Percentiles rank a stretch among this genome's conserved stretches.
These are phyloP conservation scores for Hericium coralloides DNA, from an alignment of 768 basidiomycete genomes.

Conservation along the genomic window DNA sequence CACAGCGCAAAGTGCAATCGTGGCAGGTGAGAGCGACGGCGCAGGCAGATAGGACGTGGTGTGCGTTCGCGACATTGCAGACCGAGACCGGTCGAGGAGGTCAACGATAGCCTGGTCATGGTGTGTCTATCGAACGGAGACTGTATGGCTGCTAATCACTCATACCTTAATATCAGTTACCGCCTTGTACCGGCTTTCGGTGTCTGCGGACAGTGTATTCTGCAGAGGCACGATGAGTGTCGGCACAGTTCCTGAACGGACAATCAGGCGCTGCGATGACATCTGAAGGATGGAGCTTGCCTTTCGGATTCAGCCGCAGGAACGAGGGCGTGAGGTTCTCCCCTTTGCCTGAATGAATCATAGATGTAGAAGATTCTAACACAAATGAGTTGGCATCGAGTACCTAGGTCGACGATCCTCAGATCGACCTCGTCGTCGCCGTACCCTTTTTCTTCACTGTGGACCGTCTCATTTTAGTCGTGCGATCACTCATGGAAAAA, in stretches of 20 bases:
- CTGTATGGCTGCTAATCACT: neutral
- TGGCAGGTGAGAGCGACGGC: constrained; percentile 70
- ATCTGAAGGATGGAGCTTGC: constrained; percentile 24
- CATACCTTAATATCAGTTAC: constrained; percentile 65
- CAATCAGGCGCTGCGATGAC: neutral
- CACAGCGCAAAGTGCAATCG: constrained; percentile 52
- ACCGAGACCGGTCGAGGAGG: constrained; percentile 80
- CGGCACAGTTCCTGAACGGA: constrained; percentile 60
- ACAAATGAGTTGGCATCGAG: constrained; percentile 4
- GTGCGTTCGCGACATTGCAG: constrained; percentile 52
- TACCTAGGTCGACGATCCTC: constrained; percentile 59
- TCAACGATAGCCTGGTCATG: constrained; percentile 54
- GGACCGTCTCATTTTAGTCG: neutral
- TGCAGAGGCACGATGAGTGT: constrained; percentile 78
- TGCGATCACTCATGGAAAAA: neutral
- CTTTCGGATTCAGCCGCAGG: constrained; percentile 70
- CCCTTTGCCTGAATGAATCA: constrained; percentile 45
- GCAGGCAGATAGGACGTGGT: constrained; percentile 69
- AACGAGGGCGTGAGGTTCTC: constrained; percentile 73
- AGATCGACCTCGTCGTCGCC: constrained; percentile 65
- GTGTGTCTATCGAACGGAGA: constrained; percentile 6
- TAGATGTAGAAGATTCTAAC: neutral
- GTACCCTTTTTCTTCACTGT: constrained; percentile 77
- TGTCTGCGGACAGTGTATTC: constrained; percentile 58
- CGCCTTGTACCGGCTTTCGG: constrained; percentile 75